Conservation (phyloP, 1,284 basidiomycete species). For the Agaricales sp. region DNA sequence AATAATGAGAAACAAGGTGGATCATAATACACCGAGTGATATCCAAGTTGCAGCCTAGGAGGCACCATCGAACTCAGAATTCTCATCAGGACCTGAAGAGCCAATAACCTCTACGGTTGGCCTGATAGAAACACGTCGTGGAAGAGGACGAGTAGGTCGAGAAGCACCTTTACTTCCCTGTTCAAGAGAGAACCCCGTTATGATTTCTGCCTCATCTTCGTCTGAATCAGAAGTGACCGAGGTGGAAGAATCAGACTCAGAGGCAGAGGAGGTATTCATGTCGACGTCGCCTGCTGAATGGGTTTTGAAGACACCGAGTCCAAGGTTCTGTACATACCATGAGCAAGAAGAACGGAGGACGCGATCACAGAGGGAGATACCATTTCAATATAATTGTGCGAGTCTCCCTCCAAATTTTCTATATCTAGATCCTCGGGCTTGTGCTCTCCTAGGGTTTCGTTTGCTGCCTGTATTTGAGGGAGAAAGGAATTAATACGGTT, state of each 20-base stretch:
- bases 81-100: no score
- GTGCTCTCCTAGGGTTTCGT: not conserved
- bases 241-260: not conserved
- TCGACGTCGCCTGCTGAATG: not conserved
- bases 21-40: no score
- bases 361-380: not conserved
- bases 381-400: not conserved
- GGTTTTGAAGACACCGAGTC: not conserved
- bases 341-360: not conserved
- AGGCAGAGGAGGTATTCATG: not conserved
- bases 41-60: no score
- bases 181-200: not conserved
- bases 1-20: no score
- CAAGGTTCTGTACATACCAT: not conserved
- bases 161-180: not conserved
- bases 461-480: not conserved
- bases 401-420: not conserved
- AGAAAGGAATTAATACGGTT: not conserved
- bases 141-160: not conserved
- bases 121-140: not conserved
- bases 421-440: not conserved
- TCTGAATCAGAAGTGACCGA: not conserved
- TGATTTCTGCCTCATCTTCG: not conserved
- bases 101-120: not conserved
- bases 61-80: no score